A percentile compares a stretch with the other conserved stretches of the same genome.
These are phyloP conservation scores for Botrytis fabae DNA, from an alignment of 2,329 filamentous ascomycete genomes.

Conservation along the genomic window DNA sequence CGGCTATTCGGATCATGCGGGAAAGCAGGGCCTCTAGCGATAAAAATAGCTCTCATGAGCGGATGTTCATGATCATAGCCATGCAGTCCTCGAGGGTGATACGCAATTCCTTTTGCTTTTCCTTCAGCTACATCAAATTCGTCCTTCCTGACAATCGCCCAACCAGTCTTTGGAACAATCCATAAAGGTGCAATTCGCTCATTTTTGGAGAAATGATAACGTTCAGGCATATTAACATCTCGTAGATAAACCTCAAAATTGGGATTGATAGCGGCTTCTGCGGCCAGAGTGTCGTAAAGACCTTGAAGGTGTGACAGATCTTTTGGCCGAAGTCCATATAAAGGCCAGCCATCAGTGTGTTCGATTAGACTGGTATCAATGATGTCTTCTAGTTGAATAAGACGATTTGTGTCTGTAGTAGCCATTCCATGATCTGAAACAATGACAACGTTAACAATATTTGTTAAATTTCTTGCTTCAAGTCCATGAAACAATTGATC, in stretches of 20 bases:
- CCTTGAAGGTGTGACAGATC: constrained; percentile 62
- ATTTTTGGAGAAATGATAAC: constrained; percentile 89
- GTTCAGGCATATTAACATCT: constrained; percentile 83
- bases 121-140: constrained; percentile 76
- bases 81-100: constrained; percentile 82
- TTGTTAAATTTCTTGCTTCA: constrained; percentile 76
- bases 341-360: constrained; percentile 90
- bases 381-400: constrained; percentile 88
- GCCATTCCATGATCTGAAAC: constrained; percentile 99
- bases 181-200: constrained; percentile 90
- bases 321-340: constrained; percentile 84
- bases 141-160: constrained; percentile 80
- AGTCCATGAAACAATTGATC: constrained; percentile 73
- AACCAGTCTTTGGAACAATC: constrained; percentile 90
- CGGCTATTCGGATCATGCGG: constrained; percentile 80
- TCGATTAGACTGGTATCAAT: constrained; percentile 75
- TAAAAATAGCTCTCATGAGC: constrained; percentile 93
- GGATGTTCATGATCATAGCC: constrained; percentile 95
- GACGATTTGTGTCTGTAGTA: constrained; percentile 75
- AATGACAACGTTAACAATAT: constrained; percentile 91
- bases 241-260: constrained; percentile 85
- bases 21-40: constrained; percentile 89
- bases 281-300: constrained; percentile 63
- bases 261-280: constrained; percentile 60
- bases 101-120: constrained; percentile 62